Percentiles rank a stretch among this genome's conserved stretches.
Conservation (phyloP, 768 basidiomycete species). For the Suillus fuscotomentosus region DNA sequence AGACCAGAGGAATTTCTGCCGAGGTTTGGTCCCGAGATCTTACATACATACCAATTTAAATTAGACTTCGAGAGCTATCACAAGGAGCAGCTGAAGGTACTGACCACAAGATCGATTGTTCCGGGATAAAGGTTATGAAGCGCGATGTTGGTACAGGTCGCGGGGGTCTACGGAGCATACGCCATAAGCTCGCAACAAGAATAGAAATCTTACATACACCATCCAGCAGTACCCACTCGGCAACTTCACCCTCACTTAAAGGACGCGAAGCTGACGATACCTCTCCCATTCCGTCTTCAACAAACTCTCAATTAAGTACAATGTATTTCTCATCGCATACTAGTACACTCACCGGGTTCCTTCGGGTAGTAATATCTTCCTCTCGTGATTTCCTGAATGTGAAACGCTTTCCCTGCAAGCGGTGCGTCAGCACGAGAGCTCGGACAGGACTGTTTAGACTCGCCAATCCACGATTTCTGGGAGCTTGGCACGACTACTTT, state of each 20-base stretch:
- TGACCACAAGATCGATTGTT: constrained; percentile 85
- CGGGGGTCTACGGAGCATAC: constrained; percentile 62
- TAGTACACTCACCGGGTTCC: constrained; percentile 40
- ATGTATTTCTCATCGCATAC: not conserved
- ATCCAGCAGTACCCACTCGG: constrained; percentile 90
- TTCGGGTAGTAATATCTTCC: constrained; percentile 79
- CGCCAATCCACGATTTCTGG: constrained; percentile 90
- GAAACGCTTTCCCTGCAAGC: constrained; percentile 70
- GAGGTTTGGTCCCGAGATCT: constrained; percentile 86
- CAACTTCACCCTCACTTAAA: constrained; percentile 70
- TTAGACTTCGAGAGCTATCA: not conserved
- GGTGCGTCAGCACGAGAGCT: not conserved
- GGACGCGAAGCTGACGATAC: constrained; percentile 58
- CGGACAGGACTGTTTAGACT: constrained; percentile 13
- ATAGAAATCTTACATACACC: constrained; percentile 50
- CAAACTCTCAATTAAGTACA: constrained; percentile 1
- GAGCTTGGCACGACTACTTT: constrained; percentile 77
- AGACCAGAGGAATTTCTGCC: constrained; percentile 82
- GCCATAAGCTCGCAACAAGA: not conserved
- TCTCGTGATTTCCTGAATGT: constrained; percentile 68
- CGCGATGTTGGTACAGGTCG: constrained; percentile 88
- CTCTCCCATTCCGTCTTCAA: constrained; percentile 66
- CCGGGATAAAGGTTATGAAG: constrained; percentile 86
- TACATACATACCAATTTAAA: constrained; percentile 2
- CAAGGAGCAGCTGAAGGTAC: constrained; percentile 26